A percentile compares a stretch with the other conserved stretches of the same genome.
Conservation (phyloP, 306 rosid species). For the Castanospermum australe region DNA sequence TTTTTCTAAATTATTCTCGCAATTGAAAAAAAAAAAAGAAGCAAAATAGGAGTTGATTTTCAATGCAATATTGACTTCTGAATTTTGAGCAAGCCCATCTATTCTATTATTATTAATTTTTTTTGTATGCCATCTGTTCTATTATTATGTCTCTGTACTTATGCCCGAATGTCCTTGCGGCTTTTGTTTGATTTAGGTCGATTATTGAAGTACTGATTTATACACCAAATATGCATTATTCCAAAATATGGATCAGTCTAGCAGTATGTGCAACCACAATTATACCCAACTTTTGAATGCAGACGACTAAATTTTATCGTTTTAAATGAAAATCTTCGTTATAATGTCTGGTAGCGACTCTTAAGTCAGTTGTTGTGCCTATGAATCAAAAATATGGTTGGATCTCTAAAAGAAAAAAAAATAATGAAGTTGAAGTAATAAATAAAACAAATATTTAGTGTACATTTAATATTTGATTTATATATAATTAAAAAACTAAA, state of each 20-base stretch:
- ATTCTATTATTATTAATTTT: background rate
- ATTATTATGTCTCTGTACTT: background rate
- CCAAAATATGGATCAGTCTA: background rate
- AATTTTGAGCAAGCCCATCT: background rate
- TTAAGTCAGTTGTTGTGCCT: no score
- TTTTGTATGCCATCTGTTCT: background rate
- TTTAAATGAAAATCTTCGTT: background rate
- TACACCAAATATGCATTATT: constrained; percentile 12
- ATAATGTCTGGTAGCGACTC: no score
- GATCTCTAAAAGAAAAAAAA: no score
- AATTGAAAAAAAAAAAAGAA: background rate
- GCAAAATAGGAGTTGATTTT: constrained; percentile 33
- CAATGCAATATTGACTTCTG: constrained; percentile 17
- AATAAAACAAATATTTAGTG: no score
- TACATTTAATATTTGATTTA: no score
- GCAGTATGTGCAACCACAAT: background rate
- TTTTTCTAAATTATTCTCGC: background rate
- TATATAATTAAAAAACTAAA: no score
- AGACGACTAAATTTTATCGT: constrained; percentile 1
- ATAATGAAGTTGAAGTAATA: no score
- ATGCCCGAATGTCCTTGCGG: background rate
- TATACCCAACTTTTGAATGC: constrained; percentile 48
- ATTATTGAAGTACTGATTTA: background rate
- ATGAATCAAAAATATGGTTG: no score
- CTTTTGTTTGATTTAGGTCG: background rate